Evolutionary conservation across 2,329 filamentous ascomycete species (phyloP), one percentile per base, ranked within the genome.

Genomic region (Epichloe sibirici): DNA sequence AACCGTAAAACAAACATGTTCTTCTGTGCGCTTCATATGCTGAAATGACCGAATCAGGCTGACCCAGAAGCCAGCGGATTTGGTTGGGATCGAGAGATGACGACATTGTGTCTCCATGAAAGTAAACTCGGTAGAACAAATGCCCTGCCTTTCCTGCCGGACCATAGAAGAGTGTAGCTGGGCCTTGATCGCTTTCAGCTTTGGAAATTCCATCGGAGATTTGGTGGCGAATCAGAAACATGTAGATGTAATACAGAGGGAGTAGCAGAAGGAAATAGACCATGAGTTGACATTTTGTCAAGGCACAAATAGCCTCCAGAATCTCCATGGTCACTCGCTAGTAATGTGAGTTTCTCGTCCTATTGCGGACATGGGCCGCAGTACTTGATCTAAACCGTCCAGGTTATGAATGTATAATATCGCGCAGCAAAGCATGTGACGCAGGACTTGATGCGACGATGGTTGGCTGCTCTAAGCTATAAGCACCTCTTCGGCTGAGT

Each of bases 1-100:
- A 72, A 35, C 67, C 58, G 23, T 62, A 61, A 51, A 69, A 65
- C 0, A 73, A 58, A 4, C 68, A 55, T n/a, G 7, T 28, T 28
- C 65, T 62, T 44, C 67, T 64, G 56, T 74, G 73, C 0, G 73
- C 71, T 1, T 68, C 61, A 48, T 68, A 60, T 0, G 71, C 63
- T 2, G 70, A 74, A 31, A 75, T 61, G 2, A 71, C 57, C 31
- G 61, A 58, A 52, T 75, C 73, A n/a, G 73, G 72, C 56, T 72
- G 68, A 43, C 73, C 70, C 53, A 75, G 66, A 60, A 75, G 66
- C 73, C 73, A 76, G 8, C 63, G 58, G 8, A 71, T 67, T 57
- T 74, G 70, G 0, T 57, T 74, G 70, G 0, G 66, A 67, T 3
- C 62, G 65, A 2, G 73, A 73, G 4, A 76, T 61, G 48, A 76